phyloP scores from a whole-genome alignment of 2,329 filamentous ascomycete species.

The Fusarium udum region DNA sequence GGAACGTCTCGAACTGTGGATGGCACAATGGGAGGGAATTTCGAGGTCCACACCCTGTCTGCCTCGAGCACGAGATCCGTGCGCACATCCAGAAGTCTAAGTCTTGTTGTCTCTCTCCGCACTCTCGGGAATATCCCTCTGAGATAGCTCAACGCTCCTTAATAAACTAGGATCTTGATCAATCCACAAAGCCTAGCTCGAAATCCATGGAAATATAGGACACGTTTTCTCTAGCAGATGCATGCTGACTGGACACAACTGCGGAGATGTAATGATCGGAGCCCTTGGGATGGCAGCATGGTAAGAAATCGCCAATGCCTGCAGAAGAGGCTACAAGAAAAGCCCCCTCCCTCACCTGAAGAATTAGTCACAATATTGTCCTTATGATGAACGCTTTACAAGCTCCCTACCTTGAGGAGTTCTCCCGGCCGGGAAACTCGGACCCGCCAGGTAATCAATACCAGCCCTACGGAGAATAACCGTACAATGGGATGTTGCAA shows the following conservation, averaged over 20 bases:
- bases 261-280: neutral
- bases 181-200: neutral
- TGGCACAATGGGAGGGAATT: slow-evolving; percentile 15
- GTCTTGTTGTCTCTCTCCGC: slow-evolving; percentile 6
- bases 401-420: neutral
- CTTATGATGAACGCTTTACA: neutral
- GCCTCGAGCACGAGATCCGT: slow-evolving; percentile 25
- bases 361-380: neutral
- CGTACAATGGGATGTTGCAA: neutral
- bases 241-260: neutral
- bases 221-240: neutral
- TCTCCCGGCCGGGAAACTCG: slow-evolving; percentile 14
- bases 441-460: neutral
- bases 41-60: slow-evolving; percentile 14
- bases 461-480: slow-evolving; percentile 17
- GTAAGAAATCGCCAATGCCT: neutral
- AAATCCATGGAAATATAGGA: neutral
- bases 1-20: slow-evolving; percentile 26
- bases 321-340: neutral
- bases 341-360: neutral
- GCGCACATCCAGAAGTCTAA: slow-evolving; percentile 15
- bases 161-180: neutral
- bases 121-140: slow-evolving; percentile 9
- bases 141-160: slow-evolving; percentile 13
- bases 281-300: neutral